Evolutionary conservation across 768 basidiomycete species (phyloP).

Genomic region (Termitomyces sp.): DNA sequence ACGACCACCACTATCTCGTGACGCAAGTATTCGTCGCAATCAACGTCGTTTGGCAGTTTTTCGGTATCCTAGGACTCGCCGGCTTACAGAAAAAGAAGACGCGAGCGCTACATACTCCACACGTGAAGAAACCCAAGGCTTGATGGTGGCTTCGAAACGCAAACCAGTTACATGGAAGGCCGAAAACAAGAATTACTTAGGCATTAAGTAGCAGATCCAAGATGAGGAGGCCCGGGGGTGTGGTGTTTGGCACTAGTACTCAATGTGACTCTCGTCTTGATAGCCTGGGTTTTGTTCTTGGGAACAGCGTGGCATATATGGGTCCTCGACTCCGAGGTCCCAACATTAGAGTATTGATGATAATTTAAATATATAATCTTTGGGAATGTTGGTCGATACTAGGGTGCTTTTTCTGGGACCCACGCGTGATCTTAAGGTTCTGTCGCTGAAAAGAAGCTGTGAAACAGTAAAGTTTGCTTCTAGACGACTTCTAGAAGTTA

Average conservation of each 20-base stretch:
- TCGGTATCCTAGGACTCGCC: conserved; percentile 48
- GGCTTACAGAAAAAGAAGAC: conserved; percentile 46
- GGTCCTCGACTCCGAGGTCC: no score
- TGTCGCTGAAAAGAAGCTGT: no score
- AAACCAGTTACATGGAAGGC: conserved; percentile 21
- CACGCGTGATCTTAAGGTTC: no score
- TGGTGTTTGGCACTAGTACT: conserved; percentile 42
- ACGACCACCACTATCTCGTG: no score
- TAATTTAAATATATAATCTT: no score
- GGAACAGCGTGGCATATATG: conserved; percentile 61
- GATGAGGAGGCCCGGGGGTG: conserved; percentile 48
- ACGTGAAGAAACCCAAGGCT: conserved; percentile 8
- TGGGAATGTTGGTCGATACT: no score
- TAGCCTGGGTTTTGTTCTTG: conserved; percentile 66
- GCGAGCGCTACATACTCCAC: conserved; percentile 12
- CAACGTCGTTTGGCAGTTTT: conserved; percentile 57
- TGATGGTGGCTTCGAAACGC: conserved; percentile 12
- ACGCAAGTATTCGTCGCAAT: conserved; percentile 47
- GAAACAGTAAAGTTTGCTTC: no score
- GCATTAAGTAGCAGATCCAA: conserved; percentile 27
- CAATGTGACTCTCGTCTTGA: conserved; percentile 40
- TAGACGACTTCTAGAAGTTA: no score
- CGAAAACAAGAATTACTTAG: conserved; percentile 22
- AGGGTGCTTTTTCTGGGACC: no score
- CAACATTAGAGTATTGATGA: no score